A percentile compares a stretch with the other conserved stretches of the same genome.
Conservation (phyloP, 2,329 filamentous ascomycete species). For the Alternaria gansuensis region DNA sequence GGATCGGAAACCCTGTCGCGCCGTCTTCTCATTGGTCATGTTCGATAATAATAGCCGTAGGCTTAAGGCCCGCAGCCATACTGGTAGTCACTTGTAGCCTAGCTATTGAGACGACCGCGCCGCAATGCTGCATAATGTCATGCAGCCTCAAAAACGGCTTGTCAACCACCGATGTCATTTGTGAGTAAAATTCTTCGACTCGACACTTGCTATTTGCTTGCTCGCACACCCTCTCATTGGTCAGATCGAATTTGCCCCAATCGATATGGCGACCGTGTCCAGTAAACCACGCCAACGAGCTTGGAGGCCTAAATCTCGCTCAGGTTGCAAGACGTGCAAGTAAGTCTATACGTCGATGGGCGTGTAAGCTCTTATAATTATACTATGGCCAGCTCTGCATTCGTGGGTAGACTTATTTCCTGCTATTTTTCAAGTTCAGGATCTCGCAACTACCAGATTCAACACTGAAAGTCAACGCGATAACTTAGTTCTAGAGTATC, state of each 20-base stretch:
- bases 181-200: constrained; percentile 5
- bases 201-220: not conserved
- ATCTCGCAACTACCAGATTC: not conserved
- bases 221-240: constrained; percentile 14
- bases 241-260: not conserved
- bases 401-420: not conserved
- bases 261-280: constrained; percentile 12
- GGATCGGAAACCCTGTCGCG: not conserved
- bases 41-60: constrained; percentile 1
- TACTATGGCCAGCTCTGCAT: not conserved
- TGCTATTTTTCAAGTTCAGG: not conserved
- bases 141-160: constrained; percentile 14
- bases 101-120: constrained; percentile 7
- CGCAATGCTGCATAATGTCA: constrained; percentile 15
- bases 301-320: constrained; percentile 29
- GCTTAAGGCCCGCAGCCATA: not conserved
- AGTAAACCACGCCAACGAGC: constrained; percentile 29
- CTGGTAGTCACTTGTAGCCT: constrained; percentile 1
- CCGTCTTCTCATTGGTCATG: not conserved
- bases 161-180: constrained; percentile 12
- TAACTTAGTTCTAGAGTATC: not conserved
- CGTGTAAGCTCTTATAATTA: not conserved
- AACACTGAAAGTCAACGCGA: not conserved
- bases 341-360: constrained; percentile 16
- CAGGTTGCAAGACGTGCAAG: constrained; percentile 34